These are phyloP conservation scores for Solanum clarkiae DNA, from an alignment of 257 asterid genomes.

Conservation along the genomic window DNA sequence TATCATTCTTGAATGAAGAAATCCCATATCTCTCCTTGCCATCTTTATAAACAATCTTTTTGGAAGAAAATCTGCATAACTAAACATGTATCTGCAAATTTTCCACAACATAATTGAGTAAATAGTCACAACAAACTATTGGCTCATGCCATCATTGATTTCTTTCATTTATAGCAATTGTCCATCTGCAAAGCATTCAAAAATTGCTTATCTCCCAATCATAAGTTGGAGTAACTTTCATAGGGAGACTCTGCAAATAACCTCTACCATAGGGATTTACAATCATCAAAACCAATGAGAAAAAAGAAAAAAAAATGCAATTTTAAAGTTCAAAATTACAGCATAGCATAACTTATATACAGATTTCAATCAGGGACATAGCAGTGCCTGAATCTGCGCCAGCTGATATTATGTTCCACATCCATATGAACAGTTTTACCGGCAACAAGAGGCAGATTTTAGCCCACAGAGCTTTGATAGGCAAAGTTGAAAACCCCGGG, in stretches of 20 bases:
- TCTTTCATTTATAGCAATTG: neutral
- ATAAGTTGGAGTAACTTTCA: neutral
- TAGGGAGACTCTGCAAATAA: neutral
- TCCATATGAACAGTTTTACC: slow-evolving; percentile 1
- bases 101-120: neutral
- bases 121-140: neutral
- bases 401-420: slow-evolving; percentile 11
- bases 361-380: slow-evolving; percentile 20
- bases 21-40: neutral
- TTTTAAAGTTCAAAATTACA: slow-evolving; percentile 27
- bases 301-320: neutral
- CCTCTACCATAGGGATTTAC: slow-evolving; percentile 3
- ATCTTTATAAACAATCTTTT: neutral
- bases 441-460: neutral
- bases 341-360: slow-evolving; percentile 34
- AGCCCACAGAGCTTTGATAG: neutral
- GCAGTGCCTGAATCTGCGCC: slow-evolving; percentile 33
- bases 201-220: neutral
- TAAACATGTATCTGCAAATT: neutral
- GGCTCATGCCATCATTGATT: neutral
- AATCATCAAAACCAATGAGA: neutral
- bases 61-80: neutral
- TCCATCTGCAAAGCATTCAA: neutral
- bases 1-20: neutral
- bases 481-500: neutral